These are phyloP conservation scores for Sambucus nigra DNA, from an alignment of 129 eudicot species.

Conservation along the genomic window DNA sequence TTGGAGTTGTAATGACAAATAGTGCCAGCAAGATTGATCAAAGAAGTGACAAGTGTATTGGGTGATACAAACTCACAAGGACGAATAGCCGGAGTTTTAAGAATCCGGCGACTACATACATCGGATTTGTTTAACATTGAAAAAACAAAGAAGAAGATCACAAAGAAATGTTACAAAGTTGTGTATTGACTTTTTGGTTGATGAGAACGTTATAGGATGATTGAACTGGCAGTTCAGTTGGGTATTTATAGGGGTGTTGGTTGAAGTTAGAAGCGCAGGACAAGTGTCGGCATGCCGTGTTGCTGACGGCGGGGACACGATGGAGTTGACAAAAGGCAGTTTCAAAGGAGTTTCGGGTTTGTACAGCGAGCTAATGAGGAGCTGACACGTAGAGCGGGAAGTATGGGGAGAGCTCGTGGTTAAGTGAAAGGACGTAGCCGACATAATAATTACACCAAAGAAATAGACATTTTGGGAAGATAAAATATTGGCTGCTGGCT, in stretches of 20 bases:
- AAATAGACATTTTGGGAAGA: no score
- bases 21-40: constrained; percentile 32
- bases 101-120: constrained; percentile 57
- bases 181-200: constrained; percentile 9
- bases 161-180: not conserved
- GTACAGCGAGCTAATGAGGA: not conserved
- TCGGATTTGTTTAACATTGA: constrained; percentile 38
- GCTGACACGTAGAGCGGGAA: not conserved
- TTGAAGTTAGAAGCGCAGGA: constrained; percentile 8
- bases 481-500: no score
- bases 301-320: no score
- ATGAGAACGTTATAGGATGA: not conserved
- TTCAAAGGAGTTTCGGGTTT: constrained; percentile 25
- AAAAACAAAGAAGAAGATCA: not conserved
- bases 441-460: no score
- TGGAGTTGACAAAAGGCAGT: constrained; percentile 18
- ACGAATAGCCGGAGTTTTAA: constrained; percentile 68
- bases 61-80: constrained; percentile 52
- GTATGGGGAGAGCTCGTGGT: not conserved
- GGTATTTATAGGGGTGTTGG: constrained; percentile 20
- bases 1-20: constrained; percentile 34
- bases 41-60: constrained; percentile 44
- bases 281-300: constrained; percentile 23
- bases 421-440: no score
- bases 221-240: not conserved